A percentile compares a stretch with the other conserved stretches of the same genome.
Evolutionary conservation across 2,329 filamentous ascomycete genomes (phyloP).

Genomic region (Colletotrichum lini): DNA sequence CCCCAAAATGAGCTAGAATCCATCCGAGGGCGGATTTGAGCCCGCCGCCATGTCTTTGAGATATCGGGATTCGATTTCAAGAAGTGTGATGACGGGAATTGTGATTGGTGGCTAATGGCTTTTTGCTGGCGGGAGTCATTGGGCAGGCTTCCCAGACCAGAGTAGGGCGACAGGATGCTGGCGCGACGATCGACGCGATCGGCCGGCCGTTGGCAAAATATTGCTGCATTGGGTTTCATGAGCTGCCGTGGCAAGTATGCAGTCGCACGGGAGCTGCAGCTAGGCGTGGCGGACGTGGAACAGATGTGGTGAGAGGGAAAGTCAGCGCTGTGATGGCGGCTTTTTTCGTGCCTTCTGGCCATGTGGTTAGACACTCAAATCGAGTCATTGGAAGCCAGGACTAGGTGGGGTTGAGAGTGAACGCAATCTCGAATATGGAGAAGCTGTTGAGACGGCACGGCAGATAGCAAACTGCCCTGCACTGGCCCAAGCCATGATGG

Average conservation of each 20-base stretch:
- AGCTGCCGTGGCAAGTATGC: conserved; percentile 21
- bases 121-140: conserved; percentile 13
- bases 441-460: background rate
- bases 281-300: conserved; percentile 1
- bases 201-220: conserved; percentile 36
- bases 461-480: background rate
- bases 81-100: conserved; percentile 3
- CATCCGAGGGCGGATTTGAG: background rate
- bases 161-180: conserved; percentile 32
- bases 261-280: conserved; percentile 30
- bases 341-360: background rate
- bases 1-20: background rate
- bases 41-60: background rate
- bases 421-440: conserved; percentile 4
- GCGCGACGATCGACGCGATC: conserved; percentile 40
- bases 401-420: background rate
- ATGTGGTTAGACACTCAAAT: background rate
- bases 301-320: background rate
- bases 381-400: background rate
- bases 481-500: background rate
- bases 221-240: conserved; percentile 28
- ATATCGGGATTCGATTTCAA: background rate
- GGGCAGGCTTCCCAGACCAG: conserved; percentile 8
- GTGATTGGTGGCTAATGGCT: conserved; percentile 1
- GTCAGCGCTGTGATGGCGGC: background rate